phyloP scores from a whole-genome alignment of 2,329 filamentous ascomycete genomes.

The Diaporthe longicolla region DNA sequence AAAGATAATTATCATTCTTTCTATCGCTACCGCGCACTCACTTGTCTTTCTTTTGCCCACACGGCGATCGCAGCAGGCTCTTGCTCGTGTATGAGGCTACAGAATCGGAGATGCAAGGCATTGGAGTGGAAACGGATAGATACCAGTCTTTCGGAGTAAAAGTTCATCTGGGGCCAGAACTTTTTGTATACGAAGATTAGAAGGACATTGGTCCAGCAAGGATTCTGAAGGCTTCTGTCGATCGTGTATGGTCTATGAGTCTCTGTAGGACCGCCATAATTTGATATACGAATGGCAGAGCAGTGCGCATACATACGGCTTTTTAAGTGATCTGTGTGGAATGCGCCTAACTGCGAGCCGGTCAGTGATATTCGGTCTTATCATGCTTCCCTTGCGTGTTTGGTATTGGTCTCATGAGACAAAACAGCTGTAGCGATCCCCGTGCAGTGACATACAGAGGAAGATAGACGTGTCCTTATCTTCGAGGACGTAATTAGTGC shows the following conservation, averaged over 20 bases:
- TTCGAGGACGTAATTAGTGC: background rate
- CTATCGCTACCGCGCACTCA: background rate
- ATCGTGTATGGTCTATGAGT: background rate
- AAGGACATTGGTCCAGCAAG: background rate
- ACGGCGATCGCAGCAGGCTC: background rate
- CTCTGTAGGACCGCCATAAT: background rate
- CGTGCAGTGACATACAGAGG: background rate
- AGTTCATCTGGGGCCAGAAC: background rate
- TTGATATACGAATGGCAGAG: background rate
- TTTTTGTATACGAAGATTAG: background rate
- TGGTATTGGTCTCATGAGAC: background rate
- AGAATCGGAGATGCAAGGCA: background rate
- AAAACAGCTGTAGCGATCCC: no score
- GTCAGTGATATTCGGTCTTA: background rate
- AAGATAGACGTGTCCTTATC: background rate
- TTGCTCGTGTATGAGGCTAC: background rate
- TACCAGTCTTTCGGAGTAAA: slow-evolving; percentile 24
- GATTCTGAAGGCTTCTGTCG: background rate
- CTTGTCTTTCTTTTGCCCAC: slow-evolving; percentile 3
- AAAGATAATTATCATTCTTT: background rate
- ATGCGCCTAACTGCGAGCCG: background rate
- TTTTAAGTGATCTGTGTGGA: background rate
- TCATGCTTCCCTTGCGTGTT: background rate
- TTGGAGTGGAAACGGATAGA: slow-evolving; percentile 19
- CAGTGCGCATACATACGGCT: background rate